phyloP scores from a whole-genome alignment of 306 rosid species.

The Rosa persica region DNA sequence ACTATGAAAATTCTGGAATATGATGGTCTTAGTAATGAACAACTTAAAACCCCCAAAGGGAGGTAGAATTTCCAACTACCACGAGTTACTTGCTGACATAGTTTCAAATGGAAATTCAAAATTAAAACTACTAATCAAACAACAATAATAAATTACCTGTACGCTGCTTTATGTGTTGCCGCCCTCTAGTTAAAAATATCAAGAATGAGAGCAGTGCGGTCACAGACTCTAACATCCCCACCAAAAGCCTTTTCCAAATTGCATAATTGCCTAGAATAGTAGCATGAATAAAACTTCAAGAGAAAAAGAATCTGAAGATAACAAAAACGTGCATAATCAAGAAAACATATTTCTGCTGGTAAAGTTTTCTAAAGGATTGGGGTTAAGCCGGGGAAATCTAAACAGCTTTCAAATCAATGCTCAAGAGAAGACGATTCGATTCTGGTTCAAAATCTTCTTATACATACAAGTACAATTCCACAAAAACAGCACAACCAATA shows the following conservation, averaged over 20 bases:
- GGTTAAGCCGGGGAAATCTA: not conserved
- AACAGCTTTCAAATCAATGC: not conserved
- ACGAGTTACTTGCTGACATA: not conserved
- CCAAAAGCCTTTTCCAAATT: slow-evolving; percentile 93
- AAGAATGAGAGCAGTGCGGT: slow-evolving; percentile 88
- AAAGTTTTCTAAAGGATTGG: not conserved
- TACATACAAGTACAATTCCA: not conserved
- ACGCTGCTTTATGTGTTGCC: slow-evolving; percentile 97
- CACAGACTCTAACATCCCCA: slow-evolving; percentile 95
- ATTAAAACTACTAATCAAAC: slow-evolving; percentile 13
- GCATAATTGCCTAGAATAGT: slow-evolving; percentile 67
- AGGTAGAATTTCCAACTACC: not conserved
- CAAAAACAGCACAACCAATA: slow-evolving; percentile 18
- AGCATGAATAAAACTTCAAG: slow-evolving; percentile 9
- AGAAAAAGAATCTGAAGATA: not conserved
- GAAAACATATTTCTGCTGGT: not conserved
- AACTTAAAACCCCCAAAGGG: not conserved
- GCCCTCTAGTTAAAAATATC: slow-evolving; percentile 97
- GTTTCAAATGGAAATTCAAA: not conserved
- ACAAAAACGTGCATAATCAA: not conserved
- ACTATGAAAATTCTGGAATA: slow-evolving; percentile 11
- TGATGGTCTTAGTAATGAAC: not conserved
- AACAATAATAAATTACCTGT: slow-evolving; percentile 48
- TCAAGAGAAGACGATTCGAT: not conserved
- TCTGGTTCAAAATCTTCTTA: not conserved